These are phyloP conservation scores for Bertia moriformis DNA, from an alignment of 2,329 filamentous ascomycete genomes.

Conservation along the genomic window DNA sequence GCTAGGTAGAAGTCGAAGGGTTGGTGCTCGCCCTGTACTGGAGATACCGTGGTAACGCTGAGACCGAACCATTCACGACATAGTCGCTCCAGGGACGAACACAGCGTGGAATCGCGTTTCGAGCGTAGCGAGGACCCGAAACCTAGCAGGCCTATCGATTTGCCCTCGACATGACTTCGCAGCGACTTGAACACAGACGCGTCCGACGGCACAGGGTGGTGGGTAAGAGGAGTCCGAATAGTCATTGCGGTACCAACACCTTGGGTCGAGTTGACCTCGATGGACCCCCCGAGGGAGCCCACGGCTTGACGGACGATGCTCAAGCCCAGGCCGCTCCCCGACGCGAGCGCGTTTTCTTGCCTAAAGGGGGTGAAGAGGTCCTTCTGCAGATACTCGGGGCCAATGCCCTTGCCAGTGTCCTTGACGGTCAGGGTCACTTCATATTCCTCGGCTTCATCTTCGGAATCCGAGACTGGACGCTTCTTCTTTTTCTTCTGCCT, in stretches of 20 bases:
- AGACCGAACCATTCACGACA: not conserved
- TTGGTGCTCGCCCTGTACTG: conserved; percentile 1
- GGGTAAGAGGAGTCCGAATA: conserved; percentile 25
- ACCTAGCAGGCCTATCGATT: not conserved
- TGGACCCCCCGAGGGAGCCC: conserved; percentile 39
- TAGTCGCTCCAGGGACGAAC: not conserved
- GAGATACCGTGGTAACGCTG: not conserved
- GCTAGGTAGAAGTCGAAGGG: conserved; percentile 1
- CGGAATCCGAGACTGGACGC: conserved; percentile 1
- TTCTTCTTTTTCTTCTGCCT: conserved; percentile 3
- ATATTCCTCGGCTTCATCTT: conserved; percentile 6
- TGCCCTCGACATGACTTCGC: not conserved
- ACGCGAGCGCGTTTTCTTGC: conserved; percentile 45
- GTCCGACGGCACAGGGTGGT: not conserved
- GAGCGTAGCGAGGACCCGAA: not conserved
- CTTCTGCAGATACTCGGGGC: conserved; percentile 41
- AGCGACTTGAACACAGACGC: not conserved
- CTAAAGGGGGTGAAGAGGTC: conserved; percentile 46
- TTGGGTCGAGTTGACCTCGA: conserved; percentile 37
- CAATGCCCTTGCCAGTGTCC: conserved; percentile 51
- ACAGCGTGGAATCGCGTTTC: not conserved
- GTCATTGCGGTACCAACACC: conserved; percentile 38
- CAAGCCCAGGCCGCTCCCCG: conserved; percentile 46
- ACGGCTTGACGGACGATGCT: conserved; percentile 49
- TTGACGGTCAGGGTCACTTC: conserved; percentile 23